Evolutionary conservation across 1,284 basidiomycete species (phyloP).

Genomic region (Irpex rosettiformis): DNA sequence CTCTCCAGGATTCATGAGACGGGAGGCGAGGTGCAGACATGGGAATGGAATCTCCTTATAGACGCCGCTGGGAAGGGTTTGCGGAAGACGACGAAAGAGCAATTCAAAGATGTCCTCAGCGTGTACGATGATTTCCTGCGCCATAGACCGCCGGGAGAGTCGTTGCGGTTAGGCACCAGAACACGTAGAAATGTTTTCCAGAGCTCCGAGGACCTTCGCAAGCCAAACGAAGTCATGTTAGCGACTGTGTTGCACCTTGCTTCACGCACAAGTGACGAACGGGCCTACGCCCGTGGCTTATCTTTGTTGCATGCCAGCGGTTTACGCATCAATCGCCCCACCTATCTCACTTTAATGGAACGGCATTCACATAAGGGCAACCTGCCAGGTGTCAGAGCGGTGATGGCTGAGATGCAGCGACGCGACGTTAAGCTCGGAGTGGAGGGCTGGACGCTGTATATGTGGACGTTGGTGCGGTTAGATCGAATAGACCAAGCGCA

Average conservation of each 20-base stretch:
- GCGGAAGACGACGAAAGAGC: constrained; percentile 49
- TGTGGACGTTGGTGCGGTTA: constrained; percentile 62
- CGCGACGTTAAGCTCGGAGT: constrained; percentile 51
- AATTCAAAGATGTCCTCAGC: constrained; percentile 58
- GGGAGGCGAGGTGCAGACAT: constrained; percentile 48
- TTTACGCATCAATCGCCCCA: constrained; percentile 53
- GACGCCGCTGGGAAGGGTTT: constrained; percentile 64
- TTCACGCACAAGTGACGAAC: constrained; percentile 41
- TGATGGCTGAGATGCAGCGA: constrained; percentile 46
- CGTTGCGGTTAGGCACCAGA: constrained; percentile 22
- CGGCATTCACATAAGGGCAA: constrained; percentile 48
- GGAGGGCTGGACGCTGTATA: constrained; percentile 61
- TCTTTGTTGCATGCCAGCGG: constrained; percentile 50
- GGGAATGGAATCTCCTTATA: constrained; percentile 75
- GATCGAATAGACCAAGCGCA: constrained; percentile 52
- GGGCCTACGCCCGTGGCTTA: constrained; percentile 48
- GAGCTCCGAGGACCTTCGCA: not conserved
- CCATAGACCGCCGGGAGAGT: constrained; percentile 41
- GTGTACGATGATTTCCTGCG: constrained; percentile 56
- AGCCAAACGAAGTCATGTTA: constrained; percentile 65
- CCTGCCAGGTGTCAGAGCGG: constrained; percentile 50
- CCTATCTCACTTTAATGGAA: constrained; percentile 56
- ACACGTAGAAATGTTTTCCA: not conserved
- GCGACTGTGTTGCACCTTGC: constrained; percentile 66
- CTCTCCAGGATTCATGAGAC: constrained; percentile 49